Base-by-base conservation (phyloP, 345 rosid species). In the Salix suchowensis region DNA sequence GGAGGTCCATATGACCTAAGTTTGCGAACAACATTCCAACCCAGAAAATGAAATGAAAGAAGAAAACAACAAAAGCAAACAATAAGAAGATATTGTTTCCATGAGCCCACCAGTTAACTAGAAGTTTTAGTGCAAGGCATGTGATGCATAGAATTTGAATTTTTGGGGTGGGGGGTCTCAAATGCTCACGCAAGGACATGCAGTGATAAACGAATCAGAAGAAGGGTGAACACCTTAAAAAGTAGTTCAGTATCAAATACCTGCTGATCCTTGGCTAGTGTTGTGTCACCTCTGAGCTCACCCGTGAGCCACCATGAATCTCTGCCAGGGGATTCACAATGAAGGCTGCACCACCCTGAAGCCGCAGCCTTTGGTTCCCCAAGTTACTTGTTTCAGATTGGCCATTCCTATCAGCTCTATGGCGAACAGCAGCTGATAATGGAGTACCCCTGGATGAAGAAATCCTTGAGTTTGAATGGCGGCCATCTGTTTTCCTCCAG, bases 241-340 rank as follows among this genome's bases (percentile, higher is more conserved):
- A 76, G 71, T 21, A 12, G 40, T 16, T 12, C 50, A 44, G 32
- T 21, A n/a, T 26, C 70, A 65, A 65, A n/a, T 72, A 82, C 86
- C 81, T 70, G 52, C n/a, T 65, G 50, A 74, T 76, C 65, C 52
- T 19, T 52, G 42, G 81, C 79, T 76, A 84, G 16, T 68, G 79
- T 65, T 74, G 81, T 71, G 78, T 80, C 61, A 54, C 73, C 77
- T 77, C 81, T 8, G 82, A 74, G 42, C 69, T 40, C 36, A 75
- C 69, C 78, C 88, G 81, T 26, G 85, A 73, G 9, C 82, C 83
- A 26, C 82, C 55, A 65, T 78, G 87, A 78, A 89, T 86, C 84
- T 91, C 94, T 36, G 98, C 99, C 88, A 96, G 80, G 42, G 99
- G 99, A 79, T 93, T 96, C 77, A 87, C 91, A 74, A 93, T 85